phyloP scores from a whole-genome alignment of 1,284 basidiomycete genomes.

The Athelia psychrophila region DNA sequence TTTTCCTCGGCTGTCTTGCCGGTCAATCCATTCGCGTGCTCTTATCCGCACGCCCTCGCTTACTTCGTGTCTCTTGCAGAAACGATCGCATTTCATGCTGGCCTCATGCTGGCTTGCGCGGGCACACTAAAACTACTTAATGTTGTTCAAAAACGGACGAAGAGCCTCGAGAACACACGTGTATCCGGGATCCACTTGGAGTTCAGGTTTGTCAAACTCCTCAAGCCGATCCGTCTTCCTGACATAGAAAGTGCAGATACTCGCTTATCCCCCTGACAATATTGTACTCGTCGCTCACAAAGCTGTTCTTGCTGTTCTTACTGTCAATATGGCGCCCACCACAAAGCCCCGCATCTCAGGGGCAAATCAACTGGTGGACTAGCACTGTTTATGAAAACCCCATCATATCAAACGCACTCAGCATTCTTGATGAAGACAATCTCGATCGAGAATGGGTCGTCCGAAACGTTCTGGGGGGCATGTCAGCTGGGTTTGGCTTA shows the following conservation, averaged over 20 bases:
- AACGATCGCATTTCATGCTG: constrained; percentile 68
- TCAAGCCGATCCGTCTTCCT: background rate
- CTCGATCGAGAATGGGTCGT: constrained; percentile 85
- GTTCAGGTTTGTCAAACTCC: constrained; percentile 38
- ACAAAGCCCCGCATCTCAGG: background rate
- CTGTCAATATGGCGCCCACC: constrained; percentile 78
- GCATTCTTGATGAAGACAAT: constrained; percentile 60
- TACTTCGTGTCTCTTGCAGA: constrained; percentile 37
- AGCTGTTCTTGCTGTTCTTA: constrained; percentile 80
- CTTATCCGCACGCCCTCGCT: background rate
- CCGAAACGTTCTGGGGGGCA: constrained; percentile 80
- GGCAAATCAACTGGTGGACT: constrained; percentile 17
- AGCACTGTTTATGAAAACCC: constrained; percentile 21
- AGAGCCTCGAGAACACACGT: constrained; percentile 7
- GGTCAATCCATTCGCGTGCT: constrained; percentile 34
- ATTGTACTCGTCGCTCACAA: constrained; percentile 85
- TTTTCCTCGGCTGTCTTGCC: constrained; percentile 59
- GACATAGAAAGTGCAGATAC: constrained; percentile 39
- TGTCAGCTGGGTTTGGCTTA: constrained; percentile 75
- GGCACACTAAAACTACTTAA: constrained; percentile 43
- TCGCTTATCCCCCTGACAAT: constrained; percentile 78
- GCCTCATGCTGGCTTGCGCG: constrained; percentile 57
- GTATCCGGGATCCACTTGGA: constrained; percentile 57
- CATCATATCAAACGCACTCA: constrained; percentile 36
- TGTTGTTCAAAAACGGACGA: constrained; percentile 19